Base-by-base conservation (phyloP, 768 basidiomycete species). In the Pholiota molesta region DNA sequence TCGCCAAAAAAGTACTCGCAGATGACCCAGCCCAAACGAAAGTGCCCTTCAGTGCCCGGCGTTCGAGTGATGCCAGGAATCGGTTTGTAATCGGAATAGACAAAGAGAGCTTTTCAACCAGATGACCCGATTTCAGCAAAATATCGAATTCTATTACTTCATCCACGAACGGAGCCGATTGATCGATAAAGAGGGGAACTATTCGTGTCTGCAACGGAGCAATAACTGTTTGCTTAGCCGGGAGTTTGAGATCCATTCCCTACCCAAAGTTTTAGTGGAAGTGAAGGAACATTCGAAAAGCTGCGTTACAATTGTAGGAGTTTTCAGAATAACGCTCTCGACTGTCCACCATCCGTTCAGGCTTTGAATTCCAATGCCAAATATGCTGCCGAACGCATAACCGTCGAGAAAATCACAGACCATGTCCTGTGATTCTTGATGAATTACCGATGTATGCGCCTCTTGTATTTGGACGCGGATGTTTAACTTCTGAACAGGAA, bases 371-470 rank as follows among this genome's bases (percentile, higher is more conserved):
- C 83, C 89, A 2, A 95, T 64, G 2, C 92, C 91, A 2, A 92
- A 53, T 6, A 85, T 85, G 28, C 86, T 73, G 2, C 94, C 94
- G 68, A 94, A 91, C 0, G 91, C 82, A 67, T 81, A 84, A 0
- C 94, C 94, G 60, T 86, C 84, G 1, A 95, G 78, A 64, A 95
- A 88, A 72, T 94, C 86, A 37, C 85, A 85, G 2, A 81, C 52
- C 3, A 92, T 76, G 52, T 88, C 82, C 59, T 87, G 84, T 16
- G 83, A 75, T 3, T 78, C 63, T 49, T 84, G 78, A 35, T 78
- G 81, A n/a, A 72, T 69, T 44, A 87, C 71, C 3, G 67, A 53
- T 11, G 68, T 33, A 0, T 44, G 55, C 2, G 68, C 63, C 0
- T 71, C 64, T 31, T 84, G 80, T 9, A 84, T 58, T 13, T 79